Base-by-base conservation (phyloP, 108 stramenopile species). In the Nannochloropsis oceanica region DNA sequence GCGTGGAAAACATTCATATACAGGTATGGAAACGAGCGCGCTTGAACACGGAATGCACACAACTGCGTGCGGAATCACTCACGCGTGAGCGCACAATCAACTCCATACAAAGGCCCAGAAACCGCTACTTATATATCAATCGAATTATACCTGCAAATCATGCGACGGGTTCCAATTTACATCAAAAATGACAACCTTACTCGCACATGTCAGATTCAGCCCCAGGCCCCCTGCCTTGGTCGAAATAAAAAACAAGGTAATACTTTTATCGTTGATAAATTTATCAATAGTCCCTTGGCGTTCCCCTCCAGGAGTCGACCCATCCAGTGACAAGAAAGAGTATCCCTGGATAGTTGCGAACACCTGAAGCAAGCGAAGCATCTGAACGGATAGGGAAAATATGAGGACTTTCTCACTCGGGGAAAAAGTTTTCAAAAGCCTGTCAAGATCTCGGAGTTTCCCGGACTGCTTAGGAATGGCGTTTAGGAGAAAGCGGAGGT, bases 161-260 rank as follows among this genome's bases (percentile, higher is more conserved):
- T 85, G 81, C 82, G 86, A 85, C 26, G 87, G 90, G 86, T 85
- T 91, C 90, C 90, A 91, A 86, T 91, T 89, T 25, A 92, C 86
- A 42, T 89, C 86, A 73, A 90, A 86, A 34, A 90, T 44, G 26
- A 93, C 27, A 11, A 87, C 87, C 44, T 73, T 85, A 26, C 43
- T 43, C 42, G 84, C 86, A 0, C 91, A 86, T 27, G 94, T 95
- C 13, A 96, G 91, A 84, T 95, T 95, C 26, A 95, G 84, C 11
- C 95, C 95, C 50, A 94, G 89, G 9, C 95, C 95, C 79, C 94
- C 95, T 22, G 96, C 97, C 83, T 94, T 94, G 24, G 94, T 97
- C 25, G 94, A 94, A 26, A 97, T 92, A 14, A 97, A 87, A 85
- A 96, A 94, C 24, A 94, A 25, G 81, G 92, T 92, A 44, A 92